These are phyloP conservation scores for Boletus sp. DNA, from an alignment of 1,284 basidiomycete species.

Conservation along the genomic window DNA sequence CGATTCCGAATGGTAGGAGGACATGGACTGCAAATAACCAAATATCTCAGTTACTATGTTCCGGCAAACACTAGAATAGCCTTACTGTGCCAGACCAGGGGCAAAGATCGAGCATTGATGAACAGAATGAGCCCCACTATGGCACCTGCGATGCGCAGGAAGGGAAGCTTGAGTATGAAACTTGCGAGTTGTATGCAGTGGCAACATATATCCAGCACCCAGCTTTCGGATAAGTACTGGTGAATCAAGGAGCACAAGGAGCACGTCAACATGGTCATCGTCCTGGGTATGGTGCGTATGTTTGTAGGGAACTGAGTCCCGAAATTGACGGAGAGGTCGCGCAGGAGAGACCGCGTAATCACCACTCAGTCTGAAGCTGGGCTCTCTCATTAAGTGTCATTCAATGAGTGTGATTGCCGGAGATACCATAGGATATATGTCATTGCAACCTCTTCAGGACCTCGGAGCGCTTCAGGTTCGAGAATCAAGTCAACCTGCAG, in stretches of 20 bases:
- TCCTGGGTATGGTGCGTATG: neutral
- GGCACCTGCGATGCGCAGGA: neutral
- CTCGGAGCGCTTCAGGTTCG: too few species aligned
- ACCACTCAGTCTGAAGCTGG: too few species aligned
- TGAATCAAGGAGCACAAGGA: constrained; percentile 8
- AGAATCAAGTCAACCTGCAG: too few species aligned
- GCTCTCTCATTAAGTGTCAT: too few species aligned
- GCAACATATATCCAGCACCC: neutral
- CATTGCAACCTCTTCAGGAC: too few species aligned
- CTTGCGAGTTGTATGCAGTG: neutral
- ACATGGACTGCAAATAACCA: constrained; percentile 47
- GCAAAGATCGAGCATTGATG: constrained; percentile 57
- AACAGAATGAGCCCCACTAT: constrained; percentile 38
- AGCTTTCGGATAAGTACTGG: neutral
- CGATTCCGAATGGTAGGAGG: constrained; percentile 45
- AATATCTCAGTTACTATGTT: neutral
- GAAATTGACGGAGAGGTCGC: neutral
- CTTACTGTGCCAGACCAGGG: constrained; percentile 66
- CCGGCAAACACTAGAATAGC: constrained; percentile 10
- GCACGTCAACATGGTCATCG: neutral
- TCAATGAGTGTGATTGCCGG: too few species aligned
- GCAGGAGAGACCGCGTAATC: too few species aligned
- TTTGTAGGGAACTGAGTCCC: neutral
- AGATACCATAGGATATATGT: too few species aligned
- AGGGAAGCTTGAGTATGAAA: neutral